Conservation (phyloP, 2,329 filamentous ascomycete species). For the Rutstroemia sp. region DNA sequence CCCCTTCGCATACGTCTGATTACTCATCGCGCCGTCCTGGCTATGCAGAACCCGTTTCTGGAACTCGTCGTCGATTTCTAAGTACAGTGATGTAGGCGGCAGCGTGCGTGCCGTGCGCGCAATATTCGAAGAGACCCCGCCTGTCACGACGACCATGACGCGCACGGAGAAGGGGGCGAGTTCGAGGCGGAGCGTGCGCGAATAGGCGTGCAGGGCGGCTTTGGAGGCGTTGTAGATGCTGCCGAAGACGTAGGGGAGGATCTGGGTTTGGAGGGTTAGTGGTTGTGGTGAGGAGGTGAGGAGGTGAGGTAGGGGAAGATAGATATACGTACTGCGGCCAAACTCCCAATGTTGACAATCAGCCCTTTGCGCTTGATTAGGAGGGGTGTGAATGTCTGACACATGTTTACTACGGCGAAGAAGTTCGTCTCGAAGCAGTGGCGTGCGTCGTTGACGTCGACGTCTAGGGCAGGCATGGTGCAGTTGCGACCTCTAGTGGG, state of each 20-base stretch:
- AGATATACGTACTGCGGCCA: constrained; percentile 30
- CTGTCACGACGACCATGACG: constrained; percentile 23
- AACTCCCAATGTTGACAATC: constrained; percentile 24
- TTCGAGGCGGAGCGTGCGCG: constrained; percentile 23
- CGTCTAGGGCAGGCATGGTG: constrained; percentile 27
- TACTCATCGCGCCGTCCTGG: constrained; percentile 20
- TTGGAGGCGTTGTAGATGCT: constrained; percentile 92
- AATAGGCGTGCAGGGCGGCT: constrained; percentile 46
- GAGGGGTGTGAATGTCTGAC: constrained; percentile 32
- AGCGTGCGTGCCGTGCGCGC: constrained; percentile 14
- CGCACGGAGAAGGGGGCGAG: constrained; percentile 24
- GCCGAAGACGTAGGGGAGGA: constrained; percentile 76
- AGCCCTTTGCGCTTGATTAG: constrained; percentile 26
- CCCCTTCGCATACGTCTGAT: constrained; percentile 19
- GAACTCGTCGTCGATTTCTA: constrained; percentile 17
- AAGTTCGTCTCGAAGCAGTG: constrained; percentile 33
- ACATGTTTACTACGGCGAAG: constrained; percentile 37
- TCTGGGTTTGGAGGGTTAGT: constrained; percentile 31
- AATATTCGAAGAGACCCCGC: constrained; percentile 20
- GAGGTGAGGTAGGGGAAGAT: not conserved
- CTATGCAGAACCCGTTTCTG: constrained; percentile 18
- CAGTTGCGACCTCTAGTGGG: constrained; percentile 17
- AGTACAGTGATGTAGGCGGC: constrained; percentile 17
- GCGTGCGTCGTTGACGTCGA: constrained; percentile 26
- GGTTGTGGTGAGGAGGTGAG: not conserved